Percentiles rank a stretch among this genome's conserved stretches.
Evolutionary conservation across 148 eudicot species (phyloP).

Genomic region (Rhododendron mucronatum): DNA sequence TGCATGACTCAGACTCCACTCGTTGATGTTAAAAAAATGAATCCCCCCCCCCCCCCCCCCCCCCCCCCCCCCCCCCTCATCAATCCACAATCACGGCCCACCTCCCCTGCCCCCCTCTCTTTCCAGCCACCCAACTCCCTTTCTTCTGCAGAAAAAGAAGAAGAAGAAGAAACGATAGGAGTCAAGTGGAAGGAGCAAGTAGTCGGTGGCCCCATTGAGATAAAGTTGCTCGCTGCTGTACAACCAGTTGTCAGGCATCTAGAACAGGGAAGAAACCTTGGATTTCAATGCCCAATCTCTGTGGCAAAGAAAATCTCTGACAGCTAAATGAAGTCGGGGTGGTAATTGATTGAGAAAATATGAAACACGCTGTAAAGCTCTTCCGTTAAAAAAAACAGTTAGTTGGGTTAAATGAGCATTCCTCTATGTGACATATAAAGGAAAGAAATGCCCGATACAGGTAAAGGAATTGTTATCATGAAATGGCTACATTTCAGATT

Average conservation of each 20-base stretch:
- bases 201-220: constrained; percentile 7
- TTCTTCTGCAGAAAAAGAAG: not conserved
- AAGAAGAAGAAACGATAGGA: not conserved
- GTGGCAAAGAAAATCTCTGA: not conserved
- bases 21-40: not conserved
- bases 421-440: not conserved
- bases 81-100: not conserved
- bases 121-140: not conserved
- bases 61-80: too few species aligned
- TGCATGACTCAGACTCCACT: constrained; percentile 12
- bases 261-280: not conserved
- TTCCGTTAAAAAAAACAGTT: not conserved
- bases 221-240: not conserved
- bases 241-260: not conserved
- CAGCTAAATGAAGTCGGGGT: not conserved
- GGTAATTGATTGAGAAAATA: not conserved
- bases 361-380: not conserved
- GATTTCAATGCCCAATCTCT: not conserved
- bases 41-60: too few species aligned
- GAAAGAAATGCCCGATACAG: not conserved
- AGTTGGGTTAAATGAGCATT: not conserved
- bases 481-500: not conserved
- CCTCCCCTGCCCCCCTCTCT: not conserved
- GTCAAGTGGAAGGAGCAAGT: too few species aligned
- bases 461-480: not conserved